Conservation (phyloP, 2,329 filamentous ascomycete genomes). For the Chaetomiaceae sp. region DNA sequence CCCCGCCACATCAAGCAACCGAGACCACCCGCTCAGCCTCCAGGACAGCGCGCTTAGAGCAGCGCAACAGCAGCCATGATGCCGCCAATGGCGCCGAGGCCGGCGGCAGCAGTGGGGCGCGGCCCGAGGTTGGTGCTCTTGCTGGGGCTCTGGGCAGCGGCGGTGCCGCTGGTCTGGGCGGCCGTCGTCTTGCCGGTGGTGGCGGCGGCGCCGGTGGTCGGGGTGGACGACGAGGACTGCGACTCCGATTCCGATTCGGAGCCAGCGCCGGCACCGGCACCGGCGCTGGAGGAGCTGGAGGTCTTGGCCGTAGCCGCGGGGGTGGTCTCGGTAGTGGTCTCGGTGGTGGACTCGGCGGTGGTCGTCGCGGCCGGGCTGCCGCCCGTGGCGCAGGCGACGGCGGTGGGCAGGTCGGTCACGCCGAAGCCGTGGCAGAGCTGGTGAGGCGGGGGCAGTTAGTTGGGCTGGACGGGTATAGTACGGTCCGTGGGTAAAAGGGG, state of each 20-base stretch:
- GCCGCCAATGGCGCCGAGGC: slow-evolving; percentile 27
- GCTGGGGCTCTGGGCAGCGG: slow-evolving; percentile 9
- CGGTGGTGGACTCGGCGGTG: not conserved
- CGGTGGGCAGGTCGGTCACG: slow-evolving; percentile 31
- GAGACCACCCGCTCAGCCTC: too few species aligned
- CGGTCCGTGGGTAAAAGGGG: too few species aligned
- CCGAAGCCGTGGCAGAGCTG: slow-evolving; percentile 30
- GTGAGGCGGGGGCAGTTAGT: too few species aligned
- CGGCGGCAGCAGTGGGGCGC: slow-evolving; percentile 24
- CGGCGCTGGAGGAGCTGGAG: slow-evolving; percentile 4
- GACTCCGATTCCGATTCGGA: too few species aligned
- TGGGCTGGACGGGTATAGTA: too few species aligned
- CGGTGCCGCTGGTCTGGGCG: slow-evolving; percentile 2
- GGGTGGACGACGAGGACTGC: slow-evolving; percentile 8
- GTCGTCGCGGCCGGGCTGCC: slow-evolving; percentile 4
- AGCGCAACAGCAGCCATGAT: slow-evolving; percentile 26
- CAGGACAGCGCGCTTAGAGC: slow-evolving; percentile 22
- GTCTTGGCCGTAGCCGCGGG: slow-evolving; percentile 8
- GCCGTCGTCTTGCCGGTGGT: not conserved
- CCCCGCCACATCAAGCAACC: too few species aligned
- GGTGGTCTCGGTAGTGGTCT: slow-evolving; percentile 9
- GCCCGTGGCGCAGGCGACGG: slow-evolving; percentile 26
- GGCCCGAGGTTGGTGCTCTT: slow-evolving; percentile 21
- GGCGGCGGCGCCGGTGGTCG: slow-evolving; percentile 6
- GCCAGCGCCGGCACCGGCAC: too few species aligned